Evolutionary conservation across 208 protist genomes (phyloP).

Genomic region (Hexamita inflata): DNA sequence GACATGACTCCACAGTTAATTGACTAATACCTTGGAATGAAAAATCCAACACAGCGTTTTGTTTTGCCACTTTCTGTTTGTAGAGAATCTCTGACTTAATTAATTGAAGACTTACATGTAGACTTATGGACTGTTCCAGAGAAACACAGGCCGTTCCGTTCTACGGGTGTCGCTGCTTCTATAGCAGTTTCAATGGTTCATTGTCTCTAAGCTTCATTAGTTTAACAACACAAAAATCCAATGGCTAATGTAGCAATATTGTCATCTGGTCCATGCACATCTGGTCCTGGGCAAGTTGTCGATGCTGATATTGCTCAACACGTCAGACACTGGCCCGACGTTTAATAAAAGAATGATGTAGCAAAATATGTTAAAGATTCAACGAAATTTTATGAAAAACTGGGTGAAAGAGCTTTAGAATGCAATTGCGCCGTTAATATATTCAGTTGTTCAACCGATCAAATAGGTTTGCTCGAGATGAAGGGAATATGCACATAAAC

Average conservation of each 20-base stretch:
- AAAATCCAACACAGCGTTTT: background rate
- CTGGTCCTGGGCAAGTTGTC: slow-evolving; percentile 4
- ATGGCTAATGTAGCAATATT: background rate
- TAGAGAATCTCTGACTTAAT: background rate
- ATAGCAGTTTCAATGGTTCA: background rate
- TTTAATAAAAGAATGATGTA: background rate
- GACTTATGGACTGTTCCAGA: background rate
- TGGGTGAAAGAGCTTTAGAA: background rate
- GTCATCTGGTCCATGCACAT: background rate
- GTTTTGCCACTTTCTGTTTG: background rate
- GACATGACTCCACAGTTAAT: background rate
- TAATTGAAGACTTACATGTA: background rate
- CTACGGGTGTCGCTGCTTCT: background rate
- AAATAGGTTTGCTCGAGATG: slow-evolving; percentile 9
- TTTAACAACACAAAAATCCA: background rate
- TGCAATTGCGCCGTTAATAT: background rate
- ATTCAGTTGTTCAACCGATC: slow-evolving; percentile 17
- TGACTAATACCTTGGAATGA: slow-evolving; percentile 8
- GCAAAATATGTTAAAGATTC: slow-evolving; percentile 18
- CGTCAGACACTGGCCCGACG: slow-evolving; percentile 12
- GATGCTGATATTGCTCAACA: slow-evolving; percentile 11
- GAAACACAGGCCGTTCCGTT: background rate
- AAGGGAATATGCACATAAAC: background rate
- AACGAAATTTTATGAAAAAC: background rate
- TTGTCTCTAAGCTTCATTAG: background rate